Conservation (phyloP, 768 basidiomycete species). For the Sarcodon sp. region DNA sequence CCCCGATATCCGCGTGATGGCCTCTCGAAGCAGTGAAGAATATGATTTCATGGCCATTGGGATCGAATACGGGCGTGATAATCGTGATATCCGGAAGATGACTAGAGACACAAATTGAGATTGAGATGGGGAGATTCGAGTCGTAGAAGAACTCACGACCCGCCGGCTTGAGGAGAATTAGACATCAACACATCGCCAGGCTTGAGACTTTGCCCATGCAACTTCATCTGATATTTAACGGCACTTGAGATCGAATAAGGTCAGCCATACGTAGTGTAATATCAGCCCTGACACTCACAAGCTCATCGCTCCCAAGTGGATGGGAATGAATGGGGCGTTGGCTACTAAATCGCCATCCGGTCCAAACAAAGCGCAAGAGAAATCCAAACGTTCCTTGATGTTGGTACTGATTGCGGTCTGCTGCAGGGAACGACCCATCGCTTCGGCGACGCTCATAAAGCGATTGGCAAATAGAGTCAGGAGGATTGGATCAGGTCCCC, state of each 20-base stretch:
- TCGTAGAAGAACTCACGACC: slow-evolving; percentile 46
- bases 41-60: slow-evolving; percentile 55
- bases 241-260: slow-evolving; percentile 28
- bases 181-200: slow-evolving; percentile 92
- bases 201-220: slow-evolving; percentile 56
- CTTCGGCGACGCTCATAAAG: slow-evolving; percentile 96
- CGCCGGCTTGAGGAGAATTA: slow-evolving; percentile 81
- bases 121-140: slow-evolving; percentile 6
- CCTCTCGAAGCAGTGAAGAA: slow-evolving; percentile 92
- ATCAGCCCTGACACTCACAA: slow-evolving; percentile 38
- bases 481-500: slow-evolving; percentile 70
- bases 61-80: slow-evolving; percentile 83
- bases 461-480: slow-evolving; percentile 90
- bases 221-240: slow-evolving; percentile 81
- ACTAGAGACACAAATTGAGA: slow-evolving; percentile 14
- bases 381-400: slow-evolving; percentile 93
- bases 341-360: slow-evolving; percentile 93
- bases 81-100: slow-evolving; percentile 86
- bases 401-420: slow-evolving; percentile 91
- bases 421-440: slow-evolving; percentile 85
- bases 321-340: slow-evolving; percentile 87
- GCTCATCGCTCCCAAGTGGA: slow-evolving; percentile 82
- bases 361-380: slow-evolving; percentile 89
- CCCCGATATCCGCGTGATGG: slow-evolving; percentile 91
- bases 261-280: neutral